Base-by-base conservation (phyloP, 106 monocot genomes). In the Ottelia alismoides region DNA sequence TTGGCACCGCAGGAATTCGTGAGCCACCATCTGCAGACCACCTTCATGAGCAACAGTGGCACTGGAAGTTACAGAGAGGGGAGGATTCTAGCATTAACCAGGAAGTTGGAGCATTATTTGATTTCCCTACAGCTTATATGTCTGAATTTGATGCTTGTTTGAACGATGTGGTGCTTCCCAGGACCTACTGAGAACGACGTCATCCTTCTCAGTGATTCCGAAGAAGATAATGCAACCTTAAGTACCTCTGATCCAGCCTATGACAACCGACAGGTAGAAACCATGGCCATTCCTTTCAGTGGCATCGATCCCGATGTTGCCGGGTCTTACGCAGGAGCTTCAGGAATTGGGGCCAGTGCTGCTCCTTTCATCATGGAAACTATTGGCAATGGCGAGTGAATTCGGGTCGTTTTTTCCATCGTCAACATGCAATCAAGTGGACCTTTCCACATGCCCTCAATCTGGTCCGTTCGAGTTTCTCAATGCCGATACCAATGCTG, bases 131-230 rank as follows among this genome's bases (percentile, higher is more conserved):
- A 25, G n/a, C n/a, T n/a, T n/a, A n/a, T n/a, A n/a, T n/a, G n/a
- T n/a, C n/a, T n/a, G n/a, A n/a, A n/a, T n/a, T n/a, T n/a, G n/a
- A n/a, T n/a, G n/a, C n/a, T n/a, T n/a, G n/a, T n/a, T 78, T 54
- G 51, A 69, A 72, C 62, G 60, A 53, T 32, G 48, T 62, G 43
- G 78, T 79, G 16, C 53, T 79, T 21, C 62, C 65, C 19, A n/a
- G 28, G 26, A 19, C 59, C 47, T 30, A 63, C 60, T 2, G 70
- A 71, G 35, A 11, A 51, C 12, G 72, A 72, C 29, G 51, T 89
- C 50, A 89, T 89, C 40, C 61, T 83, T 27, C 73, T 83, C 14
- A 83, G 74, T 54, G 88, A 89, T 52, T 83, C 88, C 22, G 88
- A 83, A 52, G 85, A 86, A 31, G 84, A 77, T 18, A 78, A 84